Evolutionary conservation across 805 yeast species (phyloP).

Genomic region (Blastobotrys terrestris): DNA sequence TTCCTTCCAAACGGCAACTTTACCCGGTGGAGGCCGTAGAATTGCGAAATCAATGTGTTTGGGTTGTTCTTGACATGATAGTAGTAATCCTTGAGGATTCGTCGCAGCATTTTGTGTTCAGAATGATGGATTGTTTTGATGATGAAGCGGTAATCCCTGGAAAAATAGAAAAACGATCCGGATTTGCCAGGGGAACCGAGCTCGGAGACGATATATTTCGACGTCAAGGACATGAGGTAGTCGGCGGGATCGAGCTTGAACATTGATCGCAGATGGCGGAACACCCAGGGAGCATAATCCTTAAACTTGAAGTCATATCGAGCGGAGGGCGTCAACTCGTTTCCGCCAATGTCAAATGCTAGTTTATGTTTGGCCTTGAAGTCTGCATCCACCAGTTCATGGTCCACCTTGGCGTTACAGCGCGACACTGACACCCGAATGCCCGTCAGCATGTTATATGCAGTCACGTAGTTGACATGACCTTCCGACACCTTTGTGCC

Average conservation of each 20-base stretch:
- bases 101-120: constrained; percentile 80
- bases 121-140: constrained; percentile 93
- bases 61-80: constrained; percentile 78
- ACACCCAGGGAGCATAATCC: constrained; percentile 93
- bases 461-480: constrained; percentile 87
- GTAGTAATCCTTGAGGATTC: constrained; percentile 68
- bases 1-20: constrained; percentile 80
- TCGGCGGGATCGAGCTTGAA: constrained; percentile 96
- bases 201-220: constrained; percentile 86
- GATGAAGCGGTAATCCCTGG: constrained; percentile 87
- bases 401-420: constrained; percentile 73
- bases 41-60: constrained; percentile 85
- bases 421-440: constrained; percentile 92
- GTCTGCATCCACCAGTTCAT: constrained; percentile 63
- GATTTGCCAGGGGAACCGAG: constrained; percentile 94
- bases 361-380: constrained; percentile 69
- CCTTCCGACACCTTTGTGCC: constrained; percentile 88
- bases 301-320: constrained; percentile 94
- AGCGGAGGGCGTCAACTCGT: constrained; percentile 85
- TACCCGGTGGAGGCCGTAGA: constrained; percentile 90
- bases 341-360: constrained; percentile 77
- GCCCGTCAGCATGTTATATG: constrained; percentile 96
- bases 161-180: constrained; percentile 93
- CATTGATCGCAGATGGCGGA: constrained; percentile 68
- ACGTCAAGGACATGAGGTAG: constrained; percentile 84